These are phyloP conservation scores for Debaryomyces maramus DNA, from an alignment of 805 yeast species.

Conservation along the genomic window DNA sequence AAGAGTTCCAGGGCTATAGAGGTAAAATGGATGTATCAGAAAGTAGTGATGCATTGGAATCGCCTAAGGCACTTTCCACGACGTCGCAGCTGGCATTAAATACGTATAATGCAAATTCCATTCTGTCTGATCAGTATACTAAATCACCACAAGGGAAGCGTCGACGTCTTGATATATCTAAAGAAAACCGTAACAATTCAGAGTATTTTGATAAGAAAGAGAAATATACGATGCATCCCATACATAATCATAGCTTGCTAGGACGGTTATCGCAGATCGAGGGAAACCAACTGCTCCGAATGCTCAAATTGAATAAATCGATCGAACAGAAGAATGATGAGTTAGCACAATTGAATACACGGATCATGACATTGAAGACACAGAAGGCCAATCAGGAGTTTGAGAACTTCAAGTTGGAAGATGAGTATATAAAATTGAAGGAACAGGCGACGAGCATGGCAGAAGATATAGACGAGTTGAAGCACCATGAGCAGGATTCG, in stretches of 20 bases:
- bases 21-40: not conserved
- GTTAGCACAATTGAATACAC: slow-evolving; percentile 16
- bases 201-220: not conserved
- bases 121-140: not conserved
- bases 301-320: slow-evolving; percentile 9
- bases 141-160: not conserved
- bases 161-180: not conserved
- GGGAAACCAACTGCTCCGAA: slow-evolving; percentile 12
- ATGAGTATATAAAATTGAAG: slow-evolving; percentile 36
- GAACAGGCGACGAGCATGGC: slow-evolving; percentile 34
- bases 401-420: slow-evolving; percentile 32
- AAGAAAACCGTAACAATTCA: not conserved
- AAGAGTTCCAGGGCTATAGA: too few species aligned
- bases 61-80: not conserved
- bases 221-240: not conserved
- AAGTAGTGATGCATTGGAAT: not conserved
- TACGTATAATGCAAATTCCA: not conserved
- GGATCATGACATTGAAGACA: slow-evolving; percentile 32
- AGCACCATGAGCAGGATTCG: slow-evolving; percentile 22
- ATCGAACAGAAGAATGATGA: slow-evolving; percentile 16
- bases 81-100: not conserved
- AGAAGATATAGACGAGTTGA: slow-evolving; percentile 33
- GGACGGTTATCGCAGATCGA: slow-evolving; percentile 11
- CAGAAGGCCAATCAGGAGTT: slow-evolving; percentile 38
- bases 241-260: slow-evolving; percentile 1